Evolutionary conservation across 164 flowering plant species (phyloP).

Genomic region (Houttuynia cordata): DNA sequence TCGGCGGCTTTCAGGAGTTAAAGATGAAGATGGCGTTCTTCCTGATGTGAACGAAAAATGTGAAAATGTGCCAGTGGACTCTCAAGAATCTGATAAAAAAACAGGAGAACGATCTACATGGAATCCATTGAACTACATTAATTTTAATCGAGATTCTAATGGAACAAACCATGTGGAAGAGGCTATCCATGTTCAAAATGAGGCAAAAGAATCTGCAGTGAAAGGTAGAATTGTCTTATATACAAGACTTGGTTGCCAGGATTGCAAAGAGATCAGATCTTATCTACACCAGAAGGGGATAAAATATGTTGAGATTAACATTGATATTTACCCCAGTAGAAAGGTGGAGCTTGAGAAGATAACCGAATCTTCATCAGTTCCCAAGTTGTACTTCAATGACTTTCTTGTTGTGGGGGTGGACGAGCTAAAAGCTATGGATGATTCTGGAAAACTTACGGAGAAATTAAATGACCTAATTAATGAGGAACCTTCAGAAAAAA

Average conservation of each 20-base stretch:
- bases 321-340: slow-evolving; percentile 72
- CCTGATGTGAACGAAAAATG: slow-evolving; percentile 15
- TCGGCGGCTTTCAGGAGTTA: slow-evolving; percentile 66
- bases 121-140: slow-evolving; percentile 59
- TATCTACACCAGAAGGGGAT: slow-evolving; percentile 47
- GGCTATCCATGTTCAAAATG: slow-evolving; percentile 12
- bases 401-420: slow-evolving; percentile 47
- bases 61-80: slow-evolving; percentile 11
- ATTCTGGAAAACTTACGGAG: slow-evolving; percentile 53
- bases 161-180: slow-evolving; percentile 18
- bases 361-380: slow-evolving; percentile 60
- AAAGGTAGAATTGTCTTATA: slow-evolving; percentile 67
- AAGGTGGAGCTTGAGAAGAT: slow-evolving; percentile 59
- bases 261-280: slow-evolving; percentile 41
- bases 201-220: slow-evolving; percentile 23
- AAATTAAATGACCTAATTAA: slow-evolving; percentile 44
- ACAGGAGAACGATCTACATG: slow-evolving; percentile 32
- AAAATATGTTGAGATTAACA: slow-evolving; percentile 65
- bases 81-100: slow-evolving; percentile 24
- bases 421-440: slow-evolving; percentile 53
- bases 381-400: slow-evolving; percentile 68
- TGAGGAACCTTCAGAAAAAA: slow-evolving; percentile 47
- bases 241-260: slow-evolving; percentile 60
- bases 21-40: slow-evolving; percentile 24
- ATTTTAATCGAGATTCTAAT: slow-evolving; percentile 3